Base-by-base conservation (phyloP, 352 stramenopile species). In the Pythium periplocum region DNA sequence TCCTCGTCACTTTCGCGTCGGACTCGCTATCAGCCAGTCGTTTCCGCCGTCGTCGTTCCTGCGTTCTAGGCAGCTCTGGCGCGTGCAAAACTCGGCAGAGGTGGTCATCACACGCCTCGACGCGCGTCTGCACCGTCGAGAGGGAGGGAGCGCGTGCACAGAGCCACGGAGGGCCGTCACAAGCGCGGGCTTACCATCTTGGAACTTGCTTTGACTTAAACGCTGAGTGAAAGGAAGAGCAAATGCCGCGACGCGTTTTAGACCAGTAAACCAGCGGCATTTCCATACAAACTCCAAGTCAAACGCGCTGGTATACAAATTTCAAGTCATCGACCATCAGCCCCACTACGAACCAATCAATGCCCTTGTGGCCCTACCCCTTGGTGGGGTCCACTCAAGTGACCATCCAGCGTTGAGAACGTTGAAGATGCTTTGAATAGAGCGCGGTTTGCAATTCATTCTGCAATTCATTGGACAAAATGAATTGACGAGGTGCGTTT, bases 171-270 rank as follows among this genome's bases (percentile, higher is more conserved):
- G 17, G 43, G 43, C 9, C 43, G 43, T 31, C 43, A 48, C 43
- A 47, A 48, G 45, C n/a, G 37, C 46, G 32, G 30, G 51, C 77
- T 71, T 88, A 90, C 79, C 79, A 90, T 90, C 75, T 87, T 90
- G 69, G 71, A 84, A 78, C 74, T 73, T 81, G 79, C 80, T 86
- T 79, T 60, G 77, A 90, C 77, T 90, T 86, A 80, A 82, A 86
- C 75, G 75, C 75, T 80, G 77, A 90, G 77, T 79, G 73, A 78
- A 87, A 88, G 77, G 79, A 90, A 87, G 78, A 80, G 77, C 81
- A 84, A 90, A 84, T 85, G 83, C 54, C 60, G 64, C 61, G 48
- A 26, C 48, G 55, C 55, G 50, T 45, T 61, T 61, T 59, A 53
- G 61, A 68, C 61, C 66, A 67, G 33, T 56, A 61, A 64, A 50